Evolutionary conservation across 176 grass and related monocot genomes (phyloP).

Genomic region (Areca catechu): DNA sequence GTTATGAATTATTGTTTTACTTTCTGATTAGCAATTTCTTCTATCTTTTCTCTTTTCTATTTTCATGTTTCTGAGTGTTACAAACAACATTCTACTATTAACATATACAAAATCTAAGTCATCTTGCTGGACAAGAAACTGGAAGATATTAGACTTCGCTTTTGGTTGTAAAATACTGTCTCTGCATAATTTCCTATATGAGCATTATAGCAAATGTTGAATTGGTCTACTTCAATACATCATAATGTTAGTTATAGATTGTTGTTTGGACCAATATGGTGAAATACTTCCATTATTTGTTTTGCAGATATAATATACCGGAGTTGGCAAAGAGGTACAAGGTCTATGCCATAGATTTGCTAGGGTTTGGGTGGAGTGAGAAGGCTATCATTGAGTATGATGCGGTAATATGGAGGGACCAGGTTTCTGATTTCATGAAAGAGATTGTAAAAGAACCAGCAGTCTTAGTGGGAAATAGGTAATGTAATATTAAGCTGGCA

Average conservation of each 20-base stretch:
- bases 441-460: constrained; percentile 82
- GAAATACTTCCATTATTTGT: neutral
- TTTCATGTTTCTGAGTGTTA: neutral
- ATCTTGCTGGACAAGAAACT: too few relatives aligned
- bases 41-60: constrained; percentile 2
- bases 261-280: too few relatives aligned
- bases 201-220: too few relatives aligned
- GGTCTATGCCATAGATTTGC: constrained; percentile 91
- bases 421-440: constrained; percentile 83
- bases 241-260: too few relatives aligned
- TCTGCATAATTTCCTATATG: too few relatives aligned
- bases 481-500: neutral
- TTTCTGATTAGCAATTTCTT: too few relatives aligned
- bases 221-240: too few relatives aligned
- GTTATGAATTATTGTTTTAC: too few relatives aligned
- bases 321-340: constrained; percentile 90
- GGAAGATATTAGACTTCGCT: too few relatives aligned
- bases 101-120: too few relatives aligned
- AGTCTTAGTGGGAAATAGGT: constrained; percentile 89
- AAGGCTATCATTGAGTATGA: constrained; percentile 96
- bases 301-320: constrained; percentile 86
- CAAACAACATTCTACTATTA: too few relatives aligned
- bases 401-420: constrained; percentile 80
- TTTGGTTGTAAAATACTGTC: too few relatives aligned
- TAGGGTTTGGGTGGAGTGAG: constrained; percentile 95